phyloP scores from a whole-genome alignment of 371 early-diverging fungal genomes.

The Smittium culicis region DNA sequence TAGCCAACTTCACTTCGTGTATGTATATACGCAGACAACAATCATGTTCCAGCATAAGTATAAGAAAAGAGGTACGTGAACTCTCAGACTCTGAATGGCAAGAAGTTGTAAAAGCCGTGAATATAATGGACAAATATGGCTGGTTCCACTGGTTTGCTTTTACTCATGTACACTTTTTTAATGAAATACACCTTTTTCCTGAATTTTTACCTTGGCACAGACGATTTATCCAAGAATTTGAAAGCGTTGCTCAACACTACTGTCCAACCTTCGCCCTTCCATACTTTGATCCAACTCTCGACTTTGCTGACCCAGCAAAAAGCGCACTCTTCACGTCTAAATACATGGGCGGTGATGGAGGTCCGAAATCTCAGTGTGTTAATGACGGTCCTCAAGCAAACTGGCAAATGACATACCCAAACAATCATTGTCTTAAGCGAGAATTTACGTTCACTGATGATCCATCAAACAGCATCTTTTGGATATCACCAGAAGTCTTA shows the following conservation, averaged over 20 bases:
- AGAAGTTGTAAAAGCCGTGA: constrained; percentile 18
- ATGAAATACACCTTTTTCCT: constrained; percentile 17
- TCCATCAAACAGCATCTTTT: constrained; percentile 22
- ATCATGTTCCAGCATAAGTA: constrained; percentile 8
- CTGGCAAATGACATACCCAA: constrained; percentile 21
- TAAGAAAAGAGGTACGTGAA: constrained; percentile 33
- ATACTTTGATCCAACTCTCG: constrained; percentile 35
- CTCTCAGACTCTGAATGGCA: constrained; percentile 25
- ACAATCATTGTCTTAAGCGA: constrained; percentile 25
- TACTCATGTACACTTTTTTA: constrained; percentile 16
- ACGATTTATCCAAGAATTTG: constrained; percentile 28
- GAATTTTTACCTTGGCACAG: constrained; percentile 32
- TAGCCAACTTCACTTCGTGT: too few relatives aligned
- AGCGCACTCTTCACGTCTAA: constrained; percentile 19
- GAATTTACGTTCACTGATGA: constrained; percentile 16
- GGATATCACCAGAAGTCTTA: constrained; percentile 29
- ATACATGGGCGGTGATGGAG: constrained; percentile 27
- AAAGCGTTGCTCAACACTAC: constrained; percentile 17
- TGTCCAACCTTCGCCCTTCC: constrained; percentile 25
- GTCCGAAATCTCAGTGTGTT: constrained; percentile 15
- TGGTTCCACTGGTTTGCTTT: constrained; percentile 26
- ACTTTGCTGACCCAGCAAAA: constrained; percentile 20
- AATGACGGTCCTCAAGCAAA: constrained; percentile 18
- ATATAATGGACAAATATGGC: constrained; percentile 20
- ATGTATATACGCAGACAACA: not conserved